Conservation (phyloP, 345 rosid species). For the Brassica carinata region DNA sequence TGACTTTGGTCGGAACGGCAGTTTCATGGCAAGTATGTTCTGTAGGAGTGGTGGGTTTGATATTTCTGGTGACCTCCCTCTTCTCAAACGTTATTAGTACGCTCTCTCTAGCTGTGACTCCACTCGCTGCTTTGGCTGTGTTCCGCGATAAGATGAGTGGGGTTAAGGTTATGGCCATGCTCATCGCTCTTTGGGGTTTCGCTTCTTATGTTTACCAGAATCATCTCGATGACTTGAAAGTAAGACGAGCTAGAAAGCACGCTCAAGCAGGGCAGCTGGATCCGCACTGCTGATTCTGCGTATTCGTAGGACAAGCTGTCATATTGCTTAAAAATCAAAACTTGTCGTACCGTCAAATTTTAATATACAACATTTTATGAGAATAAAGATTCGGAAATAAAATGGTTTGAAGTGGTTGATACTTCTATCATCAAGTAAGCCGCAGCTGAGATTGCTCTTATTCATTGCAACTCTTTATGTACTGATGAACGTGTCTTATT, state of each 20-base stretch:
- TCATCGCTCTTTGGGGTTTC: slow-evolving; percentile 50
- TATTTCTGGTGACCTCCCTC: slow-evolving; percentile 45
- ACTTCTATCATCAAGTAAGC: background rate
- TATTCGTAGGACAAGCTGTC: background rate
- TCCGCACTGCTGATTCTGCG: slow-evolving; percentile 12
- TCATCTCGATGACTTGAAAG: slow-evolving; percentile 46
- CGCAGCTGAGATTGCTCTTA: background rate
- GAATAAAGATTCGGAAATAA: background rate
- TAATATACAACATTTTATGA: background rate
- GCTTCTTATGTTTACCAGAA: slow-evolving; percentile 52
- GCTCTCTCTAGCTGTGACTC: slow-evolving; percentile 40
- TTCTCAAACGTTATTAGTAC: slow-evolving; percentile 51
- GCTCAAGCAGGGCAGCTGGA: background rate
- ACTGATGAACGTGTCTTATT: background rate
- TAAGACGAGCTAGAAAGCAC: slow-evolving; percentile 43
- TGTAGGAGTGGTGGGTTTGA: slow-evolving; percentile 47
- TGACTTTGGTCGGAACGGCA: slow-evolving; percentile 46
- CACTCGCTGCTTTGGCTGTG: slow-evolving; percentile 38
- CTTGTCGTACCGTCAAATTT: background rate
- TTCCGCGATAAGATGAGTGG: slow-evolving; percentile 45
- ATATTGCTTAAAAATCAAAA: background rate
- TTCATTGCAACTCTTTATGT: too few relatives aligned
- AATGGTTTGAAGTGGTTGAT: background rate
- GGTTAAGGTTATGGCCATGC: slow-evolving; percentile 44
- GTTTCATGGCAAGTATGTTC: slow-evolving; percentile 49